Evolutionary conservation across 2,329 filamentous ascomycete species (phyloP).

Genomic region (Fusarium drepaniforme): DNA sequence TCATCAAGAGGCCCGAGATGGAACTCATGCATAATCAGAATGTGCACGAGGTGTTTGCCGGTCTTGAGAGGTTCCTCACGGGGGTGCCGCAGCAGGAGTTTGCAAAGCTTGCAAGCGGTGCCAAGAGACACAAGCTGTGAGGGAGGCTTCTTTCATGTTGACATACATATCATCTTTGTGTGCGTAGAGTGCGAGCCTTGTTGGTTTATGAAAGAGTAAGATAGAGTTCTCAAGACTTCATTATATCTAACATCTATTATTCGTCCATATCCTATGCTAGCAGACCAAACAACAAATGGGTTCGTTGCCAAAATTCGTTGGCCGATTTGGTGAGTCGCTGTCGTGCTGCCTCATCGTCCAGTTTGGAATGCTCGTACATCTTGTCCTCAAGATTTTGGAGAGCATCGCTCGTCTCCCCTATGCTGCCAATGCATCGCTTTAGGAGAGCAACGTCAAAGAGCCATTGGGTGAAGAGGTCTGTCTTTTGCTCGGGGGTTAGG

Average conservation of each 20-base stretch:
- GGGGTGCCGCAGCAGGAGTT: slow-evolving; percentile 93
- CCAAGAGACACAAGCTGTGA: slow-evolving; percentile 95
- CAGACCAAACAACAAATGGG: slow-evolving; percentile 84
- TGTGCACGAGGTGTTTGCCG: slow-evolving; percentile 86
- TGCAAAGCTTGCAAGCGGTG: slow-evolving; percentile 81
- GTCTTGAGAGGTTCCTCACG: slow-evolving; percentile 81
- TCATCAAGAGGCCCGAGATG: slow-evolving; percentile 81
- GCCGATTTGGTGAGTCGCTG: slow-evolving; percentile 72
- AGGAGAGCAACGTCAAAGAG: slow-evolving; percentile 71
- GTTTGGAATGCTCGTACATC: slow-evolving; percentile 58
- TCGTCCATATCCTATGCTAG: slow-evolving; percentile 58
- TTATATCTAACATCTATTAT: slow-evolving; percentile 24
- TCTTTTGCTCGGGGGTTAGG: slow-evolving; percentile 43
- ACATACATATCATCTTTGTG: neutral
- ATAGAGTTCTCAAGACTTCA: neutral
- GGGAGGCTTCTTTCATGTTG: slow-evolving; percentile 51
- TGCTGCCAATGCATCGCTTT: slow-evolving; percentile 56
- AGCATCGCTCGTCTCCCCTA: slow-evolving; percentile 39
- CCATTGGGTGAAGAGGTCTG: slow-evolving; percentile 69
- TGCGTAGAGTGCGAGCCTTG: neutral
- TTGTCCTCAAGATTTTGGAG: slow-evolving; percentile 61
- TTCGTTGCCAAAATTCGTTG: slow-evolving; percentile 86
- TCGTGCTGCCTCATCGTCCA: slow-evolving; percentile 62
- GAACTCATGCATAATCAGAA: slow-evolving; percentile 82
- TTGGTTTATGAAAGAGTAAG: neutral